phyloP scores from a whole-genome alignment of 2,329 filamentous ascomycete species.

The Dothiorella sarmentorum region DNA sequence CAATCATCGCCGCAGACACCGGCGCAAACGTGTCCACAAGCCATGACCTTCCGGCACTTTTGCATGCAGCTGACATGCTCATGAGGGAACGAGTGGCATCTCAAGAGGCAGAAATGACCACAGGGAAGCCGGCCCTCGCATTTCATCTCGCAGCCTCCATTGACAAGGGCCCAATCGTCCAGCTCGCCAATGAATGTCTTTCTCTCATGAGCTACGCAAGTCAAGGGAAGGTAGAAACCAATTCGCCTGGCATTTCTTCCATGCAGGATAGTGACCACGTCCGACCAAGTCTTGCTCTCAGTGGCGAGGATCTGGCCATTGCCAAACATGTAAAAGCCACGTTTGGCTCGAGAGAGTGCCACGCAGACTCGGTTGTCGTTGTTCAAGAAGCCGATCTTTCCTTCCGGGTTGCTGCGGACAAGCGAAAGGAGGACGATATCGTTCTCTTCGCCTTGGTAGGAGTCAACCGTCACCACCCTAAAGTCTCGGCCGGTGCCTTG shows the following conservation, averaged over 20 bases:
- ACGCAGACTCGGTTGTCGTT: conserved; percentile 63
- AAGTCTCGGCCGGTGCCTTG: conserved; percentile 34
- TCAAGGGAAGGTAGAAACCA: conserved; percentile 57
- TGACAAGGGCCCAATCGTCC: conserved; percentile 1
- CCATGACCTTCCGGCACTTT: not conserved
- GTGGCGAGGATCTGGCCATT: conserved; percentile 57
- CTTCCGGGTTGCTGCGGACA: conserved; percentile 63
- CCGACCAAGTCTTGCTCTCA: conserved; percentile 50
- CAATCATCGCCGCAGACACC: conserved; percentile 2
- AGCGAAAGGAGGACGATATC: conserved; percentile 77
- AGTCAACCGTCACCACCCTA: conserved; percentile 78
- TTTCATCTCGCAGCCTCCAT: conserved; percentile 11
- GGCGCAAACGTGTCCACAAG: conserved; percentile 1
- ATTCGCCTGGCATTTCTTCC: conserved; percentile 37
- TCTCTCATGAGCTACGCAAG: conserved; percentile 58
- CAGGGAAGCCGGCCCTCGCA: conserved; percentile 27
- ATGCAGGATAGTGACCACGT: conserved; percentile 48
- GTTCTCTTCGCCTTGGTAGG: conserved; percentile 89
- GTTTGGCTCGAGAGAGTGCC: conserved; percentile 65
- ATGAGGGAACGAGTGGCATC: conserved; percentile 29
- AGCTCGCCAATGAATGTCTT: conserved; percentile 47
- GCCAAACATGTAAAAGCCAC: conserved; percentile 82
- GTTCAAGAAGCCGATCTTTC: conserved; percentile 69
- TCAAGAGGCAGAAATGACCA: conserved; percentile 32
- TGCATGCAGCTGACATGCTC: not conserved